Conservation (phyloP, 2,329 filamentous ascomycete genomes). For the Incumbomyces delicatus region DNA sequence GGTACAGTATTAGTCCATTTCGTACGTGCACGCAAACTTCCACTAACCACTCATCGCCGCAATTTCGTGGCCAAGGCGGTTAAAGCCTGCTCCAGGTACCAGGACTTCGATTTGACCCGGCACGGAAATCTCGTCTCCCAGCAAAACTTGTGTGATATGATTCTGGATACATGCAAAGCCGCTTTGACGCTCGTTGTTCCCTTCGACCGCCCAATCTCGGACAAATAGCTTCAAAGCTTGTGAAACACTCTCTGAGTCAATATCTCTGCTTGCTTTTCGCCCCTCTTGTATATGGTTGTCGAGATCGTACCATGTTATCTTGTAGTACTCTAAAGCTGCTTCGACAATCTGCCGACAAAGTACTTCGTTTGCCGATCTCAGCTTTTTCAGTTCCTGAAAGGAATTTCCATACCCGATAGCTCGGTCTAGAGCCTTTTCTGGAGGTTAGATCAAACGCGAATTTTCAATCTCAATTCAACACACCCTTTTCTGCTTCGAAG, state of each 20-base stretch:
- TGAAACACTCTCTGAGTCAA: constrained; percentile 25
- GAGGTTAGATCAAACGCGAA: neutral
- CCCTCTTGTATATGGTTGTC: neutral
- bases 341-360: neutral
- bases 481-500: constrained; percentile 1
- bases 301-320: neutral
- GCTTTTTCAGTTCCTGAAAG: neutral
- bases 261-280: neutral
- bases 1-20: neutral
- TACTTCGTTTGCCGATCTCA: neutral
- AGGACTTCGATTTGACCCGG: constrained; percentile 30
- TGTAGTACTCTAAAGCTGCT: constrained; percentile 1
- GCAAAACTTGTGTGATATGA: constrained; percentile 16
- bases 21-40: neutral
- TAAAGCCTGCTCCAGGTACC: constrained; percentile 45
- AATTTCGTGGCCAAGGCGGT: constrained; percentile 44
- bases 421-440: neutral
- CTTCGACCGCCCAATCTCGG: constrained; percentile 46
- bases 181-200: constrained; percentile 16
- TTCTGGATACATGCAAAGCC: constrained; percentile 28
- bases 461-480: neutral
- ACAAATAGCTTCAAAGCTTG: constrained; percentile 50
- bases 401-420: neutral
- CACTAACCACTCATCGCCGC: constrained; percentile 29
- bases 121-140: neutral